Conservation (phyloP, 179 eudicot genomes). For the Silene vulgaris region DNA sequence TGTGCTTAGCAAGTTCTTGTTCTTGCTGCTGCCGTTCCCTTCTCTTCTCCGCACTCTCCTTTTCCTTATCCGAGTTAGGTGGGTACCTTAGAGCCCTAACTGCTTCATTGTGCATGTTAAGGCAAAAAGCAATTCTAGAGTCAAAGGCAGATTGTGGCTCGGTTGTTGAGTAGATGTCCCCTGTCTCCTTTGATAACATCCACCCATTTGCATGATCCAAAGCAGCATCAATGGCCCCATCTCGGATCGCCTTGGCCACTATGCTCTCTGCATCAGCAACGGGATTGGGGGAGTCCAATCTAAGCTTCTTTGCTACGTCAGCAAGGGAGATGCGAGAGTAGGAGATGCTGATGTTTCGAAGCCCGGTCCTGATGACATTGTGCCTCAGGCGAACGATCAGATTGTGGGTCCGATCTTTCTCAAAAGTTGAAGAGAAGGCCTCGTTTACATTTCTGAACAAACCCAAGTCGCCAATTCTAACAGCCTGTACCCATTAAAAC, state of each 20-base stretch:
- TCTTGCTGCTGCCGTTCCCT: slow-evolving; percentile 96
- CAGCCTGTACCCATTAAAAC: slow-evolving; percentile 53
- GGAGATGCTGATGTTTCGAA: slow-evolving; percentile 87
- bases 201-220: slow-evolving; percentile 82
- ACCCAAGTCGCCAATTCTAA: slow-evolving; percentile 87
- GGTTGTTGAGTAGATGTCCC: slow-evolving; percentile 87
- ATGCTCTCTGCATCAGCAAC: slow-evolving; percentile 97
- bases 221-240: slow-evolving; percentile 92
- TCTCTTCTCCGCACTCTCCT: slow-evolving; percentile 96
- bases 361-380: slow-evolving; percentile 88
- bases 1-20: slow-evolving; percentile 93
- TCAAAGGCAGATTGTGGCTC: slow-evolving; percentile 91
- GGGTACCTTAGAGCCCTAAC: slow-evolving; percentile 88
- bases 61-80: slow-evolving; percentile 88
- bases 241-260: slow-evolving; percentile 83
- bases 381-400: slow-evolving; percentile 83
- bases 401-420: slow-evolving; percentile 70
- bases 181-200: slow-evolving; percentile 95
- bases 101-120: slow-evolving; percentile 95
- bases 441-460: slow-evolving; percentile 69
- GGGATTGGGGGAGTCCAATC: slow-evolving; percentile 75
- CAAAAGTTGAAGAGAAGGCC: slow-evolving; percentile 65
- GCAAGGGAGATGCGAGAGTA: slow-evolving; percentile 84
- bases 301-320: slow-evolving; percentile 78
- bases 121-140: slow-evolving; percentile 88